phyloP scores from a whole-genome alignment of 2,329 filamentous ascomycete species.

The Diaporthe destruens region DNA sequence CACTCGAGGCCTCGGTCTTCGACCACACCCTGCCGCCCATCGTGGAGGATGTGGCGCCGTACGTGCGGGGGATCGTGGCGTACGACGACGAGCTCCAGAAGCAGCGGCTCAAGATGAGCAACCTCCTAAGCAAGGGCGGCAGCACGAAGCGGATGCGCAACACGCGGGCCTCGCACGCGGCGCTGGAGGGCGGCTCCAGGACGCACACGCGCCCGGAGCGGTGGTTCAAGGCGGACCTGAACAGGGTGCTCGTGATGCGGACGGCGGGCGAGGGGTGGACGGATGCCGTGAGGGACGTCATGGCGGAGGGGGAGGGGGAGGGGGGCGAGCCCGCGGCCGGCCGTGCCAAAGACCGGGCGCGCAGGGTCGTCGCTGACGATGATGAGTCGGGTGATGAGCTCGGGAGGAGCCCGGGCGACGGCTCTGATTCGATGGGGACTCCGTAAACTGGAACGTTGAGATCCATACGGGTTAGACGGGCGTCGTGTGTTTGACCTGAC shows the following conservation, averaged over 20 bases:
- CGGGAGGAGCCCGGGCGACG: constrained; percentile 1
- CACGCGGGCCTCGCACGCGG: constrained; percentile 76
- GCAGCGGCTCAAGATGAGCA: constrained; percentile 70
- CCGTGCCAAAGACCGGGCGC: constrained; percentile 18
- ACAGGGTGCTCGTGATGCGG: constrained; percentile 66
- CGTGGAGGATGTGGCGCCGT: constrained; percentile 85
- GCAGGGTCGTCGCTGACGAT: constrained; percentile 29
- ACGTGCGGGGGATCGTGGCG: constrained; percentile 85
- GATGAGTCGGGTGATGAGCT: constrained; percentile 31
- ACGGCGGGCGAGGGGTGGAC: constrained; percentile 60
- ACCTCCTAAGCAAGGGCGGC: constrained; percentile 65
- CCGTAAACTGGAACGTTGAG: constrained; percentile 2
- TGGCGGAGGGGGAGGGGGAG: constrained; percentile 7
- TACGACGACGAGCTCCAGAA: constrained; percentile 80
- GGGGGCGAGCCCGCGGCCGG: constrained; percentile 7
- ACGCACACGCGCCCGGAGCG: constrained; percentile 72
- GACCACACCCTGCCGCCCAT: constrained; percentile 78
- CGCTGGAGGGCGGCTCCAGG: constrained; percentile 76
- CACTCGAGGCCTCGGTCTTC: constrained; percentile 78
- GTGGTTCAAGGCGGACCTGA: constrained; percentile 73
- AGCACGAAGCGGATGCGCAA: constrained; percentile 71
- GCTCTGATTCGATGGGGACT: background rate
- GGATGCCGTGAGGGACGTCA: constrained; percentile 36
- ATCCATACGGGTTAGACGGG: background rate
- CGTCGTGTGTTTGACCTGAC: background rate